Percentiles rank a stretch among this genome's conserved stretches.
Conservation (phyloP, 2,329 filamentous ascomycete species). For the Phialemonium atrogriseum region DNA sequence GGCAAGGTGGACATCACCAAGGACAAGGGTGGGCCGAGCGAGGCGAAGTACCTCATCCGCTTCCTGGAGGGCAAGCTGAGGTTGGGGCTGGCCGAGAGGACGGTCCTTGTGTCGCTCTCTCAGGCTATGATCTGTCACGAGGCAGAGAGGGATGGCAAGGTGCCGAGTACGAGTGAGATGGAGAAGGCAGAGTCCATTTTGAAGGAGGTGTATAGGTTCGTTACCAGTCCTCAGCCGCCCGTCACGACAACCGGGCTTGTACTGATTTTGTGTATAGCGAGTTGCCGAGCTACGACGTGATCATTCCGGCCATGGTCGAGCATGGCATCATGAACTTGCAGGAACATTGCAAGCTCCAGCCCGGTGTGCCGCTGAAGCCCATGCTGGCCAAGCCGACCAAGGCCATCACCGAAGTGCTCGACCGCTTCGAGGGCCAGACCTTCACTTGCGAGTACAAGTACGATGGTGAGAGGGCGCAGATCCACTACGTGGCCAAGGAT, state of each 20-base stretch:
- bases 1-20: conserved; percentile 84
- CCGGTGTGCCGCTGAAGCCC: conserved; percentile 90
- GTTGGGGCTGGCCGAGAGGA: conserved; percentile 85
- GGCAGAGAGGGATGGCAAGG: conserved; percentile 58
- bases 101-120: conserved; percentile 79
- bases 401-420: conserved; percentile 92
- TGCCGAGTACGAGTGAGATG: conserved; percentile 66
- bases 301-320: conserved; percentile 81
- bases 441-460: conserved; percentile 99
- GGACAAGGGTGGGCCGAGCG: conserved; percentile 87
- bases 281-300: conserved; percentile 88
- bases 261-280: too few relatives aligned
- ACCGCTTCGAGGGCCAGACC: conserved; percentile 88
- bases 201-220: conserved; percentile 81
- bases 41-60: conserved; percentile 88
- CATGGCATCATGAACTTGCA: conserved; percentile 77
- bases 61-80: conserved; percentile 92
- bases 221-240: conserved; percentile 3
- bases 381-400: conserved; percentile 99
- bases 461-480: conserved; percentile 95
- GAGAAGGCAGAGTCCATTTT: conserved; percentile 77
- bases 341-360: conserved; percentile 82
- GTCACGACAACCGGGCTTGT: too few relatives aligned
- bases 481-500: conserved; percentile 88
- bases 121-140: conserved; percentile 86